These are phyloP conservation scores for Tolypocladium amazonense DNA, from an alignment of 2,329 filamentous ascomycete species.

Conservation along the genomic window DNA sequence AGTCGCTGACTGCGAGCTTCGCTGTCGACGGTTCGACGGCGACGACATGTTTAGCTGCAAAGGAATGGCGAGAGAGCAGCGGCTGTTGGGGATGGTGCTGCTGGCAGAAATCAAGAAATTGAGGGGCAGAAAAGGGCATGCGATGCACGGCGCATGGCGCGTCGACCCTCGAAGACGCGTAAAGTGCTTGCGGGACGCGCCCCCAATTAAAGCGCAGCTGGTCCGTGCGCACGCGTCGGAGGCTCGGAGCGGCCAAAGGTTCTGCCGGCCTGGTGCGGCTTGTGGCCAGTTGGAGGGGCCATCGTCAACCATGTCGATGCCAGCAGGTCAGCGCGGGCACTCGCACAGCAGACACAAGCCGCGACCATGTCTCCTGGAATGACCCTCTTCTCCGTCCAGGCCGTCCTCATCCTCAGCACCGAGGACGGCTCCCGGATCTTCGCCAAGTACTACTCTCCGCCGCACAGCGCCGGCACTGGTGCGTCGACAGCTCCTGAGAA, in stretches of 20 bases:
- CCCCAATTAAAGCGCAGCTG: slow-evolving; percentile 7
- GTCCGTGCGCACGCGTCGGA: slow-evolving; percentile 16
- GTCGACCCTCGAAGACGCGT: slow-evolving; percentile 22
- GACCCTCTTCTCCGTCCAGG: slow-evolving; percentile 67
- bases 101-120: slow-evolving; percentile 1
- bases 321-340: background rate
- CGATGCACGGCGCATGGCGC: slow-evolving; percentile 6
- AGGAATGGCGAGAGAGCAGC: background rate
- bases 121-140: slow-evolving; percentile 12
- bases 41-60: slow-evolving; percentile 27
- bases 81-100: background rate
- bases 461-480: slow-evolving; percentile 35
- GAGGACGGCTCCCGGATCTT: slow-evolving; percentile 89
- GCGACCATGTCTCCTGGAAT: slow-evolving; percentile 59
- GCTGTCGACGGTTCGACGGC: slow-evolving; percentile 33
- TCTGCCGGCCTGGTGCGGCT: slow-evolving; percentile 11
- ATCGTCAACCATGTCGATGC: background rate
- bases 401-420: slow-evolving; percentile 66
- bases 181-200: slow-evolving; percentile 23
- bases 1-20: slow-evolving; percentile 40
- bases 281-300: background rate
- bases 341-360: background rate
- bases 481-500: slow-evolving; percentile 3
- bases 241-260: slow-evolving; percentile 19
- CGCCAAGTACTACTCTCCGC: slow-evolving; percentile 78